Evolutionary conservation across 2,329 filamentous ascomycete genomes (phyloP).

Genomic region (Colletotrichum sp.): DNA sequence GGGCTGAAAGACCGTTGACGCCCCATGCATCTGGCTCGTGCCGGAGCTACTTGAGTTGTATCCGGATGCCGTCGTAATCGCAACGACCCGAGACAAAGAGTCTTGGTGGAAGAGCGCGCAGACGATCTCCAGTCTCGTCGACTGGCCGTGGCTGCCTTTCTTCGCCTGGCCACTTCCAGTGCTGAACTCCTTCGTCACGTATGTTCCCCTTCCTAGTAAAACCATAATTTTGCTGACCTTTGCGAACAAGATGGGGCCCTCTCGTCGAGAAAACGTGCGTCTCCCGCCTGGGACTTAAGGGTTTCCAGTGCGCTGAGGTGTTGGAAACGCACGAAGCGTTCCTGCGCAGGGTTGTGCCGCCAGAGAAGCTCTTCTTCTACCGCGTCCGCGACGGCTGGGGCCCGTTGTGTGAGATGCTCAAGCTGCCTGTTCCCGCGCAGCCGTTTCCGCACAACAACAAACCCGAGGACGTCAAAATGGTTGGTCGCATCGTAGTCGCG

Average conservation of each 20-base stretch:
- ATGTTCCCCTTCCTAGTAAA: background rate
- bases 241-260: background rate
- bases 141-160: conserved; percentile 21
- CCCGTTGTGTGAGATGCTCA: conserved; percentile 34
- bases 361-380: conserved; percentile 28
- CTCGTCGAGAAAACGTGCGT: background rate
- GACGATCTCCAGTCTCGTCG: background rate
- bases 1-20: background rate
- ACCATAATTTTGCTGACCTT: background rate
- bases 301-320: conserved; percentile 21
- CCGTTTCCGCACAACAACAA: conserved; percentile 33
- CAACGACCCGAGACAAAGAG: conserved; percentile 22
- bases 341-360: conserved; percentile 22
- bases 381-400: conserved; percentile 34
- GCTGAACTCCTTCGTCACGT: background rate
- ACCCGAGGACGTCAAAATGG: conserved; percentile 8
- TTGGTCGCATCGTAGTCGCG: background rate
- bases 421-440: conserved; percentile 30
- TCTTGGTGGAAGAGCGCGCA: conserved; percentile 25
- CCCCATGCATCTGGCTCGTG: background rate
- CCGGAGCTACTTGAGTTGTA: conserved; percentile 20
- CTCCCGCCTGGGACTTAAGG: background rate
- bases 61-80: conserved; percentile 25
- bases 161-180: conserved; percentile 19
- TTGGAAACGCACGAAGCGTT: background rate